A percentile compares a stretch with the other conserved stretches of the same genome.
These are phyloP conservation scores for Coriaria nepalensis DNA, from an alignment of 306 rosid genomes.

Conservation along the genomic window DNA sequence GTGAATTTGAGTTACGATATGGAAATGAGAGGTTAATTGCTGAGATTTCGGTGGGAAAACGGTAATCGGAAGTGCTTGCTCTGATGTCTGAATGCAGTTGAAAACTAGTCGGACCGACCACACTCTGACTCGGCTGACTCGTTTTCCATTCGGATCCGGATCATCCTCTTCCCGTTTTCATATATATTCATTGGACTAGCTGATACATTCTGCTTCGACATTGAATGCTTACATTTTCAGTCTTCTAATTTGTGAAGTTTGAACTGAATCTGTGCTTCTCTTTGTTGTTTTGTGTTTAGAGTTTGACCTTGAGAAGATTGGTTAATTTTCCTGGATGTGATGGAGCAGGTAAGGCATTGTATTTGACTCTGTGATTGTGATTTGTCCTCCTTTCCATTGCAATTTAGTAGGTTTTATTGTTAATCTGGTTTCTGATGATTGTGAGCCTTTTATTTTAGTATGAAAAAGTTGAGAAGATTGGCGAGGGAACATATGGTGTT, in stretches of 20 bases:
- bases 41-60: conserved; percentile 9
- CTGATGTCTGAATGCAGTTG: conserved; percentile 10
- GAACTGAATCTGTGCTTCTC: conserved; percentile 6
- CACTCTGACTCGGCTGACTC: conserved; percentile 13
- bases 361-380: too few relatives aligned
- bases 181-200: neutral
- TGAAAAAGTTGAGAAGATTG: conserved; percentile 88
- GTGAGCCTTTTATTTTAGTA: conserved; percentile 32
- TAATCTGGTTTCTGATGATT: conserved; percentile 6
- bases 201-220: conserved; percentile 6
- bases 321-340: neutral
- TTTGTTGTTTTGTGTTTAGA: conserved; percentile 4
- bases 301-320: neutral
- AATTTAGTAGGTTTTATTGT: neutral
- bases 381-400: neutral
- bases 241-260: neutral
- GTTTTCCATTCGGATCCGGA: conserved; percentile 15
- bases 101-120: conserved; percentile 5
- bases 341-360: conserved; percentile 14
- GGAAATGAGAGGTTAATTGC: conserved; percentile 7
- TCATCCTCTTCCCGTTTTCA: conserved; percentile 5
- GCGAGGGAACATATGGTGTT: conserved; percentile 89
- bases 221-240: neutral
- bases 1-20: neutral
- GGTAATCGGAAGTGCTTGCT: conserved; percentile 9